These are phyloP conservation scores for Coemansia javaensis DNA, from an alignment of 192 early-diverging fungal species.

Conservation along the genomic window DNA sequence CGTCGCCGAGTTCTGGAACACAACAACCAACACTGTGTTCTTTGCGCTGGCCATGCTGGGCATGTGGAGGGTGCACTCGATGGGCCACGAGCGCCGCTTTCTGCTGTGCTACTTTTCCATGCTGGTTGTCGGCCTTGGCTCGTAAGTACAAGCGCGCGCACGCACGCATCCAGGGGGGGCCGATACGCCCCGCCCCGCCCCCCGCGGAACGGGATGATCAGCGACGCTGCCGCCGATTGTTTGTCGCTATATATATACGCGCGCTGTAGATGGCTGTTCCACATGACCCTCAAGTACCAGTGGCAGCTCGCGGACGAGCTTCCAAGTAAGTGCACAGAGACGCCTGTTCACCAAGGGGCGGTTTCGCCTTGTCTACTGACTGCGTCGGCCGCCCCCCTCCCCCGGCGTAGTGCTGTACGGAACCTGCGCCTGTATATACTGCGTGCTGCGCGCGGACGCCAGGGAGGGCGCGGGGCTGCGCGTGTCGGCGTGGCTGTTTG, in stretches of 20 bases:
- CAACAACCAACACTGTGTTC: constrained; percentile 65
- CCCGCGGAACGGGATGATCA: too few relatives aligned
- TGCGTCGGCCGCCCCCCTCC: too few relatives aligned
- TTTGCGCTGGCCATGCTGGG: constrained; percentile 58
- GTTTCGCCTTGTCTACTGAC: not conserved
- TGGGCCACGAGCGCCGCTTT: constrained; percentile 52
- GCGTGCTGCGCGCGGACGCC: constrained; percentile 49
- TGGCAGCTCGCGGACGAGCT: constrained; percentile 78
- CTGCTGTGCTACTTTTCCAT: constrained; percentile 57
- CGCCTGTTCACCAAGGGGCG: too few relatives aligned
- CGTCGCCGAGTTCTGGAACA: constrained; percentile 79
- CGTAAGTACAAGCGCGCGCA: constrained; percentile 46
- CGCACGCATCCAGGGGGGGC: not conserved
- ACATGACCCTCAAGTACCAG: constrained; percentile 68
- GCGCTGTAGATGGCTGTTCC: constrained; percentile 59
- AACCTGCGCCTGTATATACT: constrained; percentile 53
- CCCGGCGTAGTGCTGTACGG: constrained; percentile 54
- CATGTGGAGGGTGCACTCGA: constrained; percentile 51
- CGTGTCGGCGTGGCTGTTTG: constrained; percentile 50
- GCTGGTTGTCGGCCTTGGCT: constrained; percentile 64
- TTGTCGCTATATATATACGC: too few relatives aligned
- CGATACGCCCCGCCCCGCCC: too few relatives aligned
- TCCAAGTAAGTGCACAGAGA: constrained; percentile 59
- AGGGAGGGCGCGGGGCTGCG: constrained; percentile 37
- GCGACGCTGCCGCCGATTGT: too few relatives aligned